These are phyloP conservation scores for Candida tibetensis DNA, from an alignment of 805 yeast genomes.

Conservation along the genomic window DNA sequence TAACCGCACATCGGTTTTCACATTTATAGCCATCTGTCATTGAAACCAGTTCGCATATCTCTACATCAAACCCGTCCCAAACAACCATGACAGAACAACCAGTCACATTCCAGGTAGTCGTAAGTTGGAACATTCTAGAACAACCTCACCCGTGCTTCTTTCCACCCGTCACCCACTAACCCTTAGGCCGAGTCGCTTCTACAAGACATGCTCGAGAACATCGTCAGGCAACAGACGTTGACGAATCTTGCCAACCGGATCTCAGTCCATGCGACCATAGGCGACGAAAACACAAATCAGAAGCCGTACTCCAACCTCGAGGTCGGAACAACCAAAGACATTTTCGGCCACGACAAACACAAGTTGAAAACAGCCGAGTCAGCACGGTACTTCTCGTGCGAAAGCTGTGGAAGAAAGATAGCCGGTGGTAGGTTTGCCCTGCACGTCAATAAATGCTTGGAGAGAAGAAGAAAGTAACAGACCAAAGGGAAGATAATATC, in stretches of 20 bases:
- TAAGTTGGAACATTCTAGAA: no score
- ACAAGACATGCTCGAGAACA: conserved; percentile 31
- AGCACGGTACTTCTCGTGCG: conserved; percentile 67
- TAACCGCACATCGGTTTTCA: no score
- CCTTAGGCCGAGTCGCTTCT: conserved; percentile 37
- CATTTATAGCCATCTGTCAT: no score
- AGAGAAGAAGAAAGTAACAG: conserved; percentile 51
- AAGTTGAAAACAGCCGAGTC: conserved; percentile 45
- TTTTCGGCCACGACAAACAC: conserved; percentile 49
- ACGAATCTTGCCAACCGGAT: conserved; percentile 21
- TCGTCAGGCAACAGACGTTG: conserved; percentile 32
- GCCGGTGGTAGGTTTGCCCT: conserved; percentile 93
- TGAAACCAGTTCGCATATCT: no score
- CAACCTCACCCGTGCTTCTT: background rate
- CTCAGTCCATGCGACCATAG: conserved; percentile 17
- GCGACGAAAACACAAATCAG: conserved; percentile 3
- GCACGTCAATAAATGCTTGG: conserved; percentile 85
- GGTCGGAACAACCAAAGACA: conserved; percentile 32
- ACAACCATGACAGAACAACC: conserved; percentile 15
- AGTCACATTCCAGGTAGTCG: conserved; percentile 20
- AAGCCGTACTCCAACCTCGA: conserved; percentile 8
- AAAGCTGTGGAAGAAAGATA: conserved; percentile 78
- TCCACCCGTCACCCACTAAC: conserved; percentile 8
- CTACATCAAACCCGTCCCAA: no score
- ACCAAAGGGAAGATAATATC: background rate